Evolutionary conservation across 2,329 filamentous ascomycete genomes (phyloP), one percentile per base, ranked within the genome.

Genomic region (Penicillium occitanis): DNA sequence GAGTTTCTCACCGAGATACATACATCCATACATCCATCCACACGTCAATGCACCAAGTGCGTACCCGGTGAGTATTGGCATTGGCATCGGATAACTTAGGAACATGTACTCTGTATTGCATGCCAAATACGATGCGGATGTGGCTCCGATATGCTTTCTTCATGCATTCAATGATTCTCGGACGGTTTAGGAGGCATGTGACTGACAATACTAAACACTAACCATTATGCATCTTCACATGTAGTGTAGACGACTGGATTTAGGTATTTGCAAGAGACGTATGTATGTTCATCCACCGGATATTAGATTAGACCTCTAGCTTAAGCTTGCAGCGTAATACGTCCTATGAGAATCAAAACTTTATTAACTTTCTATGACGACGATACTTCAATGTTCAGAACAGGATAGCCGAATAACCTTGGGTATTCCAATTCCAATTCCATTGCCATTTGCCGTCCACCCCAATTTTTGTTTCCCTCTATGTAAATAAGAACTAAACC

Each of bases 371-470:
- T 53, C 14, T 33, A 53, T 33, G 28, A 53, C 14, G 50, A 30
- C 48, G 48, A 30, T 51, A 51, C 25, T 51, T 28, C 11, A 51
- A 50, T 40, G 37, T 5, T 40, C 37, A 19, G 17, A 10, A 33
- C 7, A 33, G 50, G 7, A 33, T 33, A 53, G 50, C 50, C 50
- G 50, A 53, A 30, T 53, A 53, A 53, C 50, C 50, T 53, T 53
- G 50, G 50, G 28, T 53, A 53, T 53, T 53, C 25, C 50, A 30
- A 10, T 19, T 28, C 25, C 48, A 51, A 8, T 19, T 14, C 22
- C 46, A 50, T 19, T 48, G 22, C 48, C 22, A 14, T n/a, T 48
- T 19, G 22, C 48, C 22, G 7, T 19, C 50, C 25, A 33, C 33
- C 5, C 25, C 28, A 11, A 28, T 28, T 51, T 51, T 51, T 53